Conservation (phyloP, 805 yeast species). For the Ogataea methanolica region DNA sequence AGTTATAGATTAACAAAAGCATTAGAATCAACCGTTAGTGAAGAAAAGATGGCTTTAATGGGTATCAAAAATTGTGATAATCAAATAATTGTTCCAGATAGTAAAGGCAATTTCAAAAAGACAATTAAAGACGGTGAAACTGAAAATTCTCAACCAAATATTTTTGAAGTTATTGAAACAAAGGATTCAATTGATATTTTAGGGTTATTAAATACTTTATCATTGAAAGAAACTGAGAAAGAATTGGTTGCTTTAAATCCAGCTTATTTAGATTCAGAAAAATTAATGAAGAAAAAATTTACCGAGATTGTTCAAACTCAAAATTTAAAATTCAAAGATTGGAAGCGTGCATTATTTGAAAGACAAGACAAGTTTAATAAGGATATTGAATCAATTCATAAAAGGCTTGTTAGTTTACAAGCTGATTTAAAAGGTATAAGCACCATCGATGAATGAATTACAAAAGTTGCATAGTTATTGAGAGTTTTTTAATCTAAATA, state of each 20-base stretch:
- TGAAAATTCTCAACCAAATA: constrained; percentile 20
- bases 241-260: constrained; percentile 41
- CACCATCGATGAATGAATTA: constrained; percentile 4
- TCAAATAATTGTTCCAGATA: constrained; percentile 20
- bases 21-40: constrained; percentile 18
- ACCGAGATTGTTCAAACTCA: constrained; percentile 41
- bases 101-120: constrained; percentile 23
- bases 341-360: constrained; percentile 52
- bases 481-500: not conserved
- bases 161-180: constrained; percentile 25
- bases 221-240: constrained; percentile 34
- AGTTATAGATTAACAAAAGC: constrained; percentile 28
- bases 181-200: constrained; percentile 32
- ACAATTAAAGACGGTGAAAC: constrained; percentile 11
- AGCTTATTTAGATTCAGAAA: constrained; percentile 40
- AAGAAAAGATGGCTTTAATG: constrained; percentile 16
- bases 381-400: constrained; percentile 44
- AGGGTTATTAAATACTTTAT: constrained; percentile 33
- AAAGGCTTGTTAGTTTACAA: constrained; percentile 34
- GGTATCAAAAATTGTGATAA: constrained; percentile 16
- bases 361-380: constrained; percentile 53
- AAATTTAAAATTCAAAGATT: constrained; percentile 54
- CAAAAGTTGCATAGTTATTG: not conserved
- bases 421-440: constrained; percentile 18
- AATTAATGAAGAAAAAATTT: constrained; percentile 38